These are phyloP conservation scores for Paracorniculantispora psalliotae DNA, from an alignment of 2,329 filamentous ascomycete genomes.

Conservation along the genomic window DNA sequence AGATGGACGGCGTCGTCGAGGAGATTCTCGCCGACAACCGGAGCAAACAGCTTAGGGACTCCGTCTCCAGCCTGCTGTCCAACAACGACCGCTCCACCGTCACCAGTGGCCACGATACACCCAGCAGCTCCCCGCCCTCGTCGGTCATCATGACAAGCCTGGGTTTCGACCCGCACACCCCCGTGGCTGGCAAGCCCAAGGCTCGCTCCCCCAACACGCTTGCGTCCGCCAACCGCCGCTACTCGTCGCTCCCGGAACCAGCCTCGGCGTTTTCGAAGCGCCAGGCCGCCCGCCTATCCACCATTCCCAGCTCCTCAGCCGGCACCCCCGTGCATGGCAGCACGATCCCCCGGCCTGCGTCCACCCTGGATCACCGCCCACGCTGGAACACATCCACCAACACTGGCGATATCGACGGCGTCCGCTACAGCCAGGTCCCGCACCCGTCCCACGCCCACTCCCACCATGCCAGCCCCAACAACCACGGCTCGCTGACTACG, in stretches of 20 bases:
- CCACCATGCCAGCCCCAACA: conserved; percentile 57
- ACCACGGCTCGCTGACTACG: conserved; percentile 41
- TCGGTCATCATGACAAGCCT: conserved; percentile 56
- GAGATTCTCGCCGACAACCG: conserved; percentile 60
- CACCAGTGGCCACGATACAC: conserved; percentile 65
- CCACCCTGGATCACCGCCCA: conserved; percentile 53
- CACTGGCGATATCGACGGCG: conserved; percentile 48
- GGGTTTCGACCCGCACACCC: conserved; percentile 45
- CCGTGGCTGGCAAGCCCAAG: conserved; percentile 42
- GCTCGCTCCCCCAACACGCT: conserved; percentile 43
- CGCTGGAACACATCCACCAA: conserved; percentile 70
- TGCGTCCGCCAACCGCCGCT: conserved; percentile 40
- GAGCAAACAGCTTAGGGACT: conserved; percentile 79
- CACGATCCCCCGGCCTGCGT: conserved; percentile 39
- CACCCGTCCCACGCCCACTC: conserved; percentile 57
- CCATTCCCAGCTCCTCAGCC: conserved; percentile 45
- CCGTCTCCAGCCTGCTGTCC: conserved; percentile 85
- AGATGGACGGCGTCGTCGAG: conserved; percentile 70
- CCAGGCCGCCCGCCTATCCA: conserved; percentile 39
- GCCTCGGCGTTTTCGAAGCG: conserved; percentile 37
- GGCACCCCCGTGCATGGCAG: conserved; percentile 38
- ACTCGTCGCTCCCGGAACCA: conserved; percentile 45
- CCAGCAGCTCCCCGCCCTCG: conserved; percentile 61
- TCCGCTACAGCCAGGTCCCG: conserved; percentile 53
- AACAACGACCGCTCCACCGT: conserved; percentile 70